These are phyloP conservation scores for Glaciozyma antarctica DNA, from an alignment of 768 basidiomycete species.

Conservation along the genomic window DNA sequence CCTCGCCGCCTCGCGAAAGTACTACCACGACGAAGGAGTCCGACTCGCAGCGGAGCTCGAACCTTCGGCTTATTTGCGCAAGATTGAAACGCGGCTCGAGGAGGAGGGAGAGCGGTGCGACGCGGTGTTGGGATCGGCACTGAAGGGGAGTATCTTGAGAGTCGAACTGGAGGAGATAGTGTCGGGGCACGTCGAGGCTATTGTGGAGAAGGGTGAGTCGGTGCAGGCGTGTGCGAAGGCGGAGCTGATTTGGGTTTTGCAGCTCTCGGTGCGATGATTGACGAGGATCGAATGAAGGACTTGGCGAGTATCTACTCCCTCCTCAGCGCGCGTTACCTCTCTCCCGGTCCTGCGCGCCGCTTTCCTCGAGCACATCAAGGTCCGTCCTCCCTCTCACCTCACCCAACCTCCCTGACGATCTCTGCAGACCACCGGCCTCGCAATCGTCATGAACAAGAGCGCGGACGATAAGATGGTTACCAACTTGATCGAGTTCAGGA, in stretches of 20 bases:
- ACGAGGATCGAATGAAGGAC: slow-evolving; percentile 43
- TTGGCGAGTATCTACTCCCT: slow-evolving; percentile 53
- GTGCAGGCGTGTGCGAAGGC: neutral
- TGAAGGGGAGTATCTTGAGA: slow-evolving; percentile 44
- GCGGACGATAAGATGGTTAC: slow-evolving; percentile 71
- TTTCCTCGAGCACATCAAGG: slow-evolving; percentile 57
- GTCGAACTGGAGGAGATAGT: slow-evolving; percentile 51
- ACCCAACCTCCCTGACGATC: neutral
- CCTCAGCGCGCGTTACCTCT: slow-evolving; percentile 53
- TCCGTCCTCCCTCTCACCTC: slow-evolving; percentile 33
- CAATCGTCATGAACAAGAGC: slow-evolving; percentile 56
- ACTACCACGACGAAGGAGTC: slow-evolving; percentile 66
- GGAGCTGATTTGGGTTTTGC: slow-evolving; percentile 29
- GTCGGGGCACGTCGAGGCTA: slow-evolving; percentile 46
- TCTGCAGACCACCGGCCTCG: slow-evolving; percentile 51
- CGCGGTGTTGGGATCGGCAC: slow-evolving; percentile 9
- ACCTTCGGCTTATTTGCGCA: slow-evolving; percentile 60
- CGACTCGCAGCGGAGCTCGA: slow-evolving; percentile 60
- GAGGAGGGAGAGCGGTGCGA: slow-evolving; percentile 56
- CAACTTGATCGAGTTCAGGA: slow-evolving; percentile 59
- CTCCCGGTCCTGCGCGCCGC: slow-evolving; percentile 51
- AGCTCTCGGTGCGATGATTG: slow-evolving; percentile 54
- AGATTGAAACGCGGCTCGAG: slow-evolving; percentile 55
- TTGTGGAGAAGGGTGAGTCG: slow-evolving; percentile 37
- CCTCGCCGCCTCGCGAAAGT: slow-evolving; percentile 60